phyloP scores from a whole-genome alignment of 1,139 yeast genomes.

The Pichia terricola region DNA sequence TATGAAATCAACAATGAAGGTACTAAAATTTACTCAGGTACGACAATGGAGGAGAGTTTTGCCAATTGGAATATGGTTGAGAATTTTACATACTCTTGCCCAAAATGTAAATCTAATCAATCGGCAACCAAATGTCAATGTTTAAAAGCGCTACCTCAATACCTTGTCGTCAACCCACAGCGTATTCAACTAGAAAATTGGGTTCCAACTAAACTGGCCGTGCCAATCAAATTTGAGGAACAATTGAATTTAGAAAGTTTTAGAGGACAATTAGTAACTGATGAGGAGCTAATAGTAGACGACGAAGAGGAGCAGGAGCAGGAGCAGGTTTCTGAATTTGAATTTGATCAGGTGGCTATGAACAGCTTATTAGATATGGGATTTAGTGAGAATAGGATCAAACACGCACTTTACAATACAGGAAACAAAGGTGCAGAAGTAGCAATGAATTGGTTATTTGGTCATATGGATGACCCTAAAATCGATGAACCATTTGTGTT shows the following conservation, averaged over 20 bases:
- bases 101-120: slow-evolving; percentile 36
- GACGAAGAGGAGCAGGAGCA: slow-evolving; percentile 26
- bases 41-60: slow-evolving; percentile 45
- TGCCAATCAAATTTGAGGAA: slow-evolving; percentile 52
- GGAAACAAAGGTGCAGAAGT: slow-evolving; percentile 62
- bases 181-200: slow-evolving; percentile 80
- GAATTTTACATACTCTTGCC: slow-evolving; percentile 59
- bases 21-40: slow-evolving; percentile 37
- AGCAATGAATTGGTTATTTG: slow-evolving; percentile 88
- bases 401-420: slow-evolving; percentile 61
- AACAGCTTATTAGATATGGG: slow-evolving; percentile 69
- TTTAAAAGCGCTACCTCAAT: slow-evolving; percentile 59
- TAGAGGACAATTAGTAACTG: slow-evolving; percentile 27
- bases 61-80: slow-evolving; percentile 40
- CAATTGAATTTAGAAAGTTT: slow-evolving; percentile 26
- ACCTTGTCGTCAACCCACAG: slow-evolving; percentile 64
- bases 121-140: slow-evolving; percentile 36
- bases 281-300: slow-evolving; percentile 35
- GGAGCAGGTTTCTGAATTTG: slow-evolving; percentile 27
- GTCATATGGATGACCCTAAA: slow-evolving; percentile 77
- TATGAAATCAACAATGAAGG: slow-evolving; percentile 35
- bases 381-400: slow-evolving; percentile 60
- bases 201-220: slow-evolving; percentile 79
- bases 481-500: slow-evolving; percentile 53
- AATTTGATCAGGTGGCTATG: slow-evolving; percentile 48